A percentile compares a stretch with the other conserved stretches of the same genome.
Evolutionary conservation across 2,329 filamentous ascomycete species (phyloP).

Genomic region (Clarireedia monteithiana): DNA sequence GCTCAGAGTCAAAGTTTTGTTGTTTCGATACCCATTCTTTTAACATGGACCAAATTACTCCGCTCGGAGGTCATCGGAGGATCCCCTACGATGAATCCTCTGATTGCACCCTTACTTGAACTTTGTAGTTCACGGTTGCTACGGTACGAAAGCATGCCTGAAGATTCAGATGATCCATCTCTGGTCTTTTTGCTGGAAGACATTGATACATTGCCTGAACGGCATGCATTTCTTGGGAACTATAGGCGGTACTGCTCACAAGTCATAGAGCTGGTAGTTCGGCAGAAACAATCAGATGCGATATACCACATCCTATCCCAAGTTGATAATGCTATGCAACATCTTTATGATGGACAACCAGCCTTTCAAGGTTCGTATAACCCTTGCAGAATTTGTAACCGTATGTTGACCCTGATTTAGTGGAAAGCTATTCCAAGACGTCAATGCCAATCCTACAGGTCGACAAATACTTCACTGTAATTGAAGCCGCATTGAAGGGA

Average conservation of each 20-base stretch:
- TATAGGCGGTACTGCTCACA: conserved; percentile 86
- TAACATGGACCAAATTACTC: conserved; percentile 81
- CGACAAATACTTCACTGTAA: conserved; percentile 83
- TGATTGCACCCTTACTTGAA: conserved; percentile 72
- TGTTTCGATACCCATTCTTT: conserved; percentile 85
- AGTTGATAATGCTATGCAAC: conserved; percentile 65
- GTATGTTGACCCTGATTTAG: conserved; percentile 22
- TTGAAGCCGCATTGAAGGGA: conserved; percentile 82
- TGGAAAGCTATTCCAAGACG: conserved; percentile 56
- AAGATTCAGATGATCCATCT: conserved; percentile 73
- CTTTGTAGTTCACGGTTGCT: conserved; percentile 77
- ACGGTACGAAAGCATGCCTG: conserved; percentile 78
- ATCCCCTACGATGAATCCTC: conserved; percentile 49
- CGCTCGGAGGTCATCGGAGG: conserved; percentile 61
- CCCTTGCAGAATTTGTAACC: conserved; percentile 3
- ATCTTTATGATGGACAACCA: conserved; percentile 64
- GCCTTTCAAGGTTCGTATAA: conserved; percentile 53
- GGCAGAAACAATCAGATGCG: conserved; percentile 74
- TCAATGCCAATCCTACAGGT: conserved; percentile 68
- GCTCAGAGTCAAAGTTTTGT: conserved; percentile 81
- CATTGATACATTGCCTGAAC: conserved; percentile 87
- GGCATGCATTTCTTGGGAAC: conserved; percentile 91
- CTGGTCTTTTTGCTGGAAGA: conserved; percentile 83
- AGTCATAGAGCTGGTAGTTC: conserved; percentile 80
- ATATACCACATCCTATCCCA: conserved; percentile 79